Base-by-base conservation (phyloP, 345 rosid species). In the Cardiospermum halicacabum region DNA sequence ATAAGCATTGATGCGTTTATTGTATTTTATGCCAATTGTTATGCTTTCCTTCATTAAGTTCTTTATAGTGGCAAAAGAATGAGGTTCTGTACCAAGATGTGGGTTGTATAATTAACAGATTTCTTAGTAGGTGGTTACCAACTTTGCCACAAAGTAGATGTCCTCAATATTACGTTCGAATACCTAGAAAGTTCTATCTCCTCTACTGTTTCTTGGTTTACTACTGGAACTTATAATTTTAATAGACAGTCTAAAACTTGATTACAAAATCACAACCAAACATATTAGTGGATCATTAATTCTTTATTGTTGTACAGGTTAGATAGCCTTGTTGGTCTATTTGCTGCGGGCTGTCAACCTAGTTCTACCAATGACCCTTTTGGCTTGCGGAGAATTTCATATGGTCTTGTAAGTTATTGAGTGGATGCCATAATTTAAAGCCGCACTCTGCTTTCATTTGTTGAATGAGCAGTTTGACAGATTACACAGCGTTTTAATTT, bases 271-370 rank as follows among this genome's bases (percentile, higher is more conserved):
- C n/a, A n/a, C n/a, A n/a, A n/a, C n/a, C n/a, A n/a, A 61, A 49
- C 60, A 42, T 18, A 43, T 71, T 16, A 54, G 19, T 21, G 21
- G 64, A 42, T 65, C 43, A 28, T 58, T 72, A 57, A 36, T 53
- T 53, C 65, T 67, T 19, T 54, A 27, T 55, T 53, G 18, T 61
- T 42, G 66, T 77, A 65, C 88, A 93, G 98, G 77, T 67, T 93
- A 75, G 97, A 93, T 81, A 86, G 97, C 74, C 96, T 90, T 69
- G 85, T 90, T 65, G 96, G 98, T 69, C 77, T 93, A 74, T 93
- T 88, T 85, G 88, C 96, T 73, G 97, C 98, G 72, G 97, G 97
- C 72, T 90, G 96, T 81, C 97, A 90, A 77, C 98, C 97, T 73
- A 86, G 87, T 78, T 90, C 98, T 69, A 77, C 94, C 22, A 90